These are phyloP conservation scores for Dentipellis fragilis DNA, from an alignment of 768 basidiomycete genomes.

Conservation along the genomic window DNA sequence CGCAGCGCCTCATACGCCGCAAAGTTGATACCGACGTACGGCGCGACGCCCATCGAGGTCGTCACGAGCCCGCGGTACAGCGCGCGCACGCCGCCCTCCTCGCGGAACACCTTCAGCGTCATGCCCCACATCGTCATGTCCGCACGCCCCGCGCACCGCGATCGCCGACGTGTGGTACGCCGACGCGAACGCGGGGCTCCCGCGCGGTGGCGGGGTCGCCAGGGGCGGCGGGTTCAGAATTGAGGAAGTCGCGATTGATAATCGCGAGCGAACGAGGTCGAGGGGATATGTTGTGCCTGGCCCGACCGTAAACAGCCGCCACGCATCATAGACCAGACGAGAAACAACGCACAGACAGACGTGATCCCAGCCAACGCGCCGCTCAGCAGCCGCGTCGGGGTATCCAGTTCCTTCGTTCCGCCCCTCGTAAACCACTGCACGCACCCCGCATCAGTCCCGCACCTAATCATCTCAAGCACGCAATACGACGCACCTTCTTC, in stretches of 20 bases:
- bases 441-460: background rate
- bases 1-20: constrained; percentile 84
- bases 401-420: constrained; percentile 74
- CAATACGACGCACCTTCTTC: constrained; percentile 52
- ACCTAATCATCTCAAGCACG: constrained; percentile 19
- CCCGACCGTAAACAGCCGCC: constrained; percentile 2
- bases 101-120: constrained; percentile 81
- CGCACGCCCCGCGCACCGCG: constrained; percentile 20
- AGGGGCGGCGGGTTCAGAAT: constrained; percentile 28
- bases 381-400: constrained; percentile 73
- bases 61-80: constrained; percentile 80
- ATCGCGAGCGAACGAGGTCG: constrained; percentile 84
- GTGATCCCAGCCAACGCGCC: constrained; percentile 92
- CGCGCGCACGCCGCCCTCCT: constrained; percentile 84
- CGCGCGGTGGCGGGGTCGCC: constrained; percentile 17
- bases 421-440: constrained; percentile 56
- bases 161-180: constrained; percentile 48
- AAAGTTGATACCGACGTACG: constrained; percentile 85
- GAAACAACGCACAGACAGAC: constrained; percentile 68
- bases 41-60: constrained; percentile 84
- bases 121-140: constrained; percentile 78
- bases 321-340: background rate
- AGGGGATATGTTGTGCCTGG: constrained; percentile 83
- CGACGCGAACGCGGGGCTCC: constrained; percentile 32
- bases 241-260: constrained; percentile 91